Evolutionary conservation across 73 alveolate species (phyloP), one percentile per base, ranked within the genome.

Genomic region (Paramecium tetraurelia): DNA sequence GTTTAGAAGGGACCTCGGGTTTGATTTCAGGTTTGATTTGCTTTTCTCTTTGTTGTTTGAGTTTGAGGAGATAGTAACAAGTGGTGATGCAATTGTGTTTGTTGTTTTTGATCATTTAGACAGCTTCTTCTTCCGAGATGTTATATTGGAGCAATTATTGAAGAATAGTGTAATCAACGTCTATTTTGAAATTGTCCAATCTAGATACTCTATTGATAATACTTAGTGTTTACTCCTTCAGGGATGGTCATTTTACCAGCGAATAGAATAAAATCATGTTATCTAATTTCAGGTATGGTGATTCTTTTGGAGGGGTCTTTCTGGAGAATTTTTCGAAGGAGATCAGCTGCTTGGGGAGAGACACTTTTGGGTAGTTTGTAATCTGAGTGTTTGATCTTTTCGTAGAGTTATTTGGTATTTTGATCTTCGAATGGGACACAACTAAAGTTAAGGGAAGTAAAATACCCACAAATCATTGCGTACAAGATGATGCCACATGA

Each of bases 81-180:
- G 99, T 96, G 21, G 99, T 95, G n/a, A 93, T 87, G 31, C 93
- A 70, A 88, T 95, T 96, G 85, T 95, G 97, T 72, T 93, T 96
- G 88, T 95, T 96, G 44, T 36, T 68, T 50, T 94, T 76, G 20
- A 96, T 92, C 72, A 83, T 94, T 77, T 86, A 44, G 18, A 68
- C 85, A 63, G 92, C 95, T 84, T 95, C 92, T 18, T 85, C 93
- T 22, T 72, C 85, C 58, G 84, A 84, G n/a, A 92, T 58, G 57
- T 80, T 27, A 27, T 16, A 24, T 44, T 80, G 11, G 7, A 33
- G 18, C 11, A 80, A 22, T 7, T 43, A 18, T 27, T 41, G 48
- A n/a, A 80, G 48, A 44, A 80, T 80, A 11, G 29, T 11, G 18
- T 44, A 27, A 40, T 80, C 90, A 9, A 80, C 75, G 24, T 80